Percentiles rank a stretch among this genome's conserved stretches.
These are phyloP conservation scores for Guyanaporus albipodus DNA, from an alignment of 768 basidiomycete genomes.

Conservation along the genomic window DNA sequence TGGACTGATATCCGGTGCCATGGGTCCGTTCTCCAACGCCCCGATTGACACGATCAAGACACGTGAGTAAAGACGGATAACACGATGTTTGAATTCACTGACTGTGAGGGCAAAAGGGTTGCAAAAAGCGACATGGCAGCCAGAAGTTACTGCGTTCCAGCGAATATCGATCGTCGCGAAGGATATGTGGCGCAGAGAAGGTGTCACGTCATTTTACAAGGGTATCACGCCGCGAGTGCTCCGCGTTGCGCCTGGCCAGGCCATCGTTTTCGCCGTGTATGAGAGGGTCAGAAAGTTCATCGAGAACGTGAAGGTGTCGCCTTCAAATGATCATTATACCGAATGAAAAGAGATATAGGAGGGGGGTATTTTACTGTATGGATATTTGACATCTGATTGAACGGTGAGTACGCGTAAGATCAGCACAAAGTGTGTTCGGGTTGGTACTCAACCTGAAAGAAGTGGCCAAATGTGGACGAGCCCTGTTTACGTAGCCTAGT, in stretches of 20 bases:
- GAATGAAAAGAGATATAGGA: conserved; percentile 48
- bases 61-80: conserved; percentile 43
- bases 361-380: too few species aligned
- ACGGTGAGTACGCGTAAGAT: too few species aligned
- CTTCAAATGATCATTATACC: conserved; percentile 62
- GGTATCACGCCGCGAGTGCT: conserved; percentile 96
- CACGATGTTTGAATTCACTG: background rate
- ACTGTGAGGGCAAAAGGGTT: conserved; percentile 50
- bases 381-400: too few species aligned
- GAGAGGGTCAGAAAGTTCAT: conserved; percentile 78
- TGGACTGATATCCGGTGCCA: conserved; percentile 93
- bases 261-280: conserved; percentile 96
- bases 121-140: conserved; percentile 74
- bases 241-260: conserved; percentile 95
- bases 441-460: too few species aligned
- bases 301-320: conserved; percentile 59
- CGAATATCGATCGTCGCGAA: conserved; percentile 75
- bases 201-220: conserved; percentile 90
- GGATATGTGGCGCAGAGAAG: conserved; percentile 95
- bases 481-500: too few species aligned
- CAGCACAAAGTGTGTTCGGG: too few species aligned
- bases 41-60: conserved; percentile 96
- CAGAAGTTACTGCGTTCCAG: conserved; percentile 73
- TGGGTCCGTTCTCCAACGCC: conserved; percentile 98
- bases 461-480: too few species aligned